Conservation (phyloP, 495 filamentous ascomycete species). For the Aspergillus campestris region DNA sequence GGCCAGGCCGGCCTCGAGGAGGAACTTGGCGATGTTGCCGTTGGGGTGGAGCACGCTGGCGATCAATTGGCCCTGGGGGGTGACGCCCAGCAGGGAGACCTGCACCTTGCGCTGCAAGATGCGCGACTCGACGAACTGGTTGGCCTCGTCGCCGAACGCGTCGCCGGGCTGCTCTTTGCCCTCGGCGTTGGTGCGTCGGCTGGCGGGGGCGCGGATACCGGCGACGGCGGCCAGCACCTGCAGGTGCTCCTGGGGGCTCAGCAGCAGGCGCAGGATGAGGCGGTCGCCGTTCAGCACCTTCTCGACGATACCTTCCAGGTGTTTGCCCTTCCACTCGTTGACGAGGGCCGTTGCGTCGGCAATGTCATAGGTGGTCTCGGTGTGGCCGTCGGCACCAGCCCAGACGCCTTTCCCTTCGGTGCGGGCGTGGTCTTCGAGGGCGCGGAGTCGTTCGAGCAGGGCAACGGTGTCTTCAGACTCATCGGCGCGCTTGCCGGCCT, state of each 20-base stretch:
- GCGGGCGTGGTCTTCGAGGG: conserved; percentile 73
- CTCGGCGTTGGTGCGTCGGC: conserved; percentile 70
- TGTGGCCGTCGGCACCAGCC: conserved; percentile 48
- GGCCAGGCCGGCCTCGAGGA: conserved; percentile 81
- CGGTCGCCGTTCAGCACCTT: conserved; percentile 86
- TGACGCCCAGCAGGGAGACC: conserved; percentile 73
- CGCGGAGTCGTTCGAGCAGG: conserved; percentile 65
- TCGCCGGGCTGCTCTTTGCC: conserved; percentile 77
- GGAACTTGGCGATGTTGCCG: conserved; percentile 82
- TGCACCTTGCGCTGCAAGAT: conserved; percentile 79
- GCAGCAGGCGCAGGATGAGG: conserved; percentile 70
- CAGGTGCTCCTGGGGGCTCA: conserved; percentile 67
- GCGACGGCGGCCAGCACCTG: conserved; percentile 84
- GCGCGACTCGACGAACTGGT: conserved; percentile 74
- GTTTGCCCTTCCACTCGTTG: conserved; percentile 67
- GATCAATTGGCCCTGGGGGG: conserved; percentile 77
- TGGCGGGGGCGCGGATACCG: conserved; percentile 77
- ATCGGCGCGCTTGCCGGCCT: conserved; percentile 75
- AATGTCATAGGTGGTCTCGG: conserved; percentile 73
- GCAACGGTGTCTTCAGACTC: conserved; percentile 64
- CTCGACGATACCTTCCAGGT: conserved; percentile 75
- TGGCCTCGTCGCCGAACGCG: conserved; percentile 78
- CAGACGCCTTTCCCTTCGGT: conserved; percentile 72
- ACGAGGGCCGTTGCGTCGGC: conserved; percentile 62
- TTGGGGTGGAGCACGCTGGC: conserved; percentile 74